Evolutionary conservation across 1,284 basidiomycete genomes (phyloP), one percentile per base, ranked within the genome.

Genomic region (Ceratobasidium sp.): DNA sequence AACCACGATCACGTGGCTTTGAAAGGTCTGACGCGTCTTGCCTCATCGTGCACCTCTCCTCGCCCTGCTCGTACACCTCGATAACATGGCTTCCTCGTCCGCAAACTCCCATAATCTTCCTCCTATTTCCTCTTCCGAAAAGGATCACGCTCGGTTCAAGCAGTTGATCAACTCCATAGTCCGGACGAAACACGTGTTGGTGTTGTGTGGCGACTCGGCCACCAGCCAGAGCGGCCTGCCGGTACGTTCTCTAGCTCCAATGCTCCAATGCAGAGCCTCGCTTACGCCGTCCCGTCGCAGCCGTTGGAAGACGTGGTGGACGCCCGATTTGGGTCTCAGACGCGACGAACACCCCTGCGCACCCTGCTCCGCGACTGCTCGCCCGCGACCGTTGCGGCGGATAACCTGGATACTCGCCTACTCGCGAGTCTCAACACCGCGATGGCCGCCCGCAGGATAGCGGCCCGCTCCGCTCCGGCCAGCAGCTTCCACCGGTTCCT

Each of bases 201-300:
- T 71, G 14, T 22, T 71, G 7, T 43, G 39, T n/a, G 41, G 54
- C 22, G 68, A 58, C 13, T 51, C 27, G 13, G 68, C 54, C 4
- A 29, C 27, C 9, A 11, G 39, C 1, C 41, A 48, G 9, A 11
- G 39, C 31, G 41, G 54, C 0, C 16, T 59, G 5, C 37, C 19
- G 24, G 68, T 71, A 24, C 14, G 54, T 29, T 24, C 27, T 3
- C 22, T 9, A 5, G 14, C 39, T 39, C 19, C 13, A 16, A 2
- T 46, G 2, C n/a, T 27, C 31, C 24, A 8, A 2, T 7, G 11
- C 22, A 39, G 4, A 49, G 9, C 5, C 22, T 49, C 29, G 37
- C 37, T 24, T 24, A 2, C 9, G 34, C 7, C 14, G 9, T 24
- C 6, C 0, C n/a, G 5, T 24, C 27, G 13, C 27, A 68, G 65